These are phyloP conservation scores for Verticillium nubilum DNA, from an alignment of 2,329 filamentous ascomycete genomes.

Conservation along the genomic window DNA sequence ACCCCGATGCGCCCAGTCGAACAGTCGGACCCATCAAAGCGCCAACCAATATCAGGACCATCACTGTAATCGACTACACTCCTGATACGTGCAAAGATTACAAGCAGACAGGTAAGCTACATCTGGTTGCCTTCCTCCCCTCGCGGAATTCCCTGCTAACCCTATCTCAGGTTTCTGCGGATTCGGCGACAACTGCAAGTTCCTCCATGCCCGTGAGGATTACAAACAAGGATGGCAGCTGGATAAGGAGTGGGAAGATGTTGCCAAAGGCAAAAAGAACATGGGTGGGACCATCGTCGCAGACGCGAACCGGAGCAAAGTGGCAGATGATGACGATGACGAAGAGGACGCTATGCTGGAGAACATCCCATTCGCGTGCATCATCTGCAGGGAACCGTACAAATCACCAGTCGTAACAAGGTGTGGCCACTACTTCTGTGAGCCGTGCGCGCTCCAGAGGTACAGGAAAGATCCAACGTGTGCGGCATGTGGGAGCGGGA, in stretches of 20 bases:
- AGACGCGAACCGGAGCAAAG: constrained; percentile 45
- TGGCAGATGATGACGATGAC: constrained; percentile 32
- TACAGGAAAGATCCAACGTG: constrained; percentile 86
- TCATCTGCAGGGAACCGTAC: constrained; percentile 78
- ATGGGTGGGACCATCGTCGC: constrained; percentile 56
- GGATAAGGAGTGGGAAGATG: constrained; percentile 87
- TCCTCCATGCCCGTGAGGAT: constrained; percentile 68
- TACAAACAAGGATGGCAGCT: constrained; percentile 94
- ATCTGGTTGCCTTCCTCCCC: background rate
- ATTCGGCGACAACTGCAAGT: constrained; percentile 74
- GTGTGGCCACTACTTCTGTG: constrained; percentile 95
- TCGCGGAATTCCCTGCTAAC: background rate
- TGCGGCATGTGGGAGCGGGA: constrained; percentile 78
- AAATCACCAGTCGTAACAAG: constrained; percentile 78
- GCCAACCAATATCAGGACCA: constrained; percentile 81
- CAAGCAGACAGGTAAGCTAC: constrained; percentile 62
- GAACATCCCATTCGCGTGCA: constrained; percentile 83
- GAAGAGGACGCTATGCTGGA: constrained; percentile 69
- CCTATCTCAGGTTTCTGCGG: constrained; percentile 51
- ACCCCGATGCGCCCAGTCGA: constrained; percentile 64
- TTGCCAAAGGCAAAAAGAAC: constrained; percentile 65
- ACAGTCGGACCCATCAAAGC: constrained; percentile 83
- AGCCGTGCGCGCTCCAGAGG: constrained; percentile 77
- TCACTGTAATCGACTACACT: constrained; percentile 85
- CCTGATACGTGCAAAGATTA: constrained; percentile 96